Base-by-base conservation (phyloP, 2,329 filamentous ascomycete species). In the Penicillium sumatraense region DNA sequence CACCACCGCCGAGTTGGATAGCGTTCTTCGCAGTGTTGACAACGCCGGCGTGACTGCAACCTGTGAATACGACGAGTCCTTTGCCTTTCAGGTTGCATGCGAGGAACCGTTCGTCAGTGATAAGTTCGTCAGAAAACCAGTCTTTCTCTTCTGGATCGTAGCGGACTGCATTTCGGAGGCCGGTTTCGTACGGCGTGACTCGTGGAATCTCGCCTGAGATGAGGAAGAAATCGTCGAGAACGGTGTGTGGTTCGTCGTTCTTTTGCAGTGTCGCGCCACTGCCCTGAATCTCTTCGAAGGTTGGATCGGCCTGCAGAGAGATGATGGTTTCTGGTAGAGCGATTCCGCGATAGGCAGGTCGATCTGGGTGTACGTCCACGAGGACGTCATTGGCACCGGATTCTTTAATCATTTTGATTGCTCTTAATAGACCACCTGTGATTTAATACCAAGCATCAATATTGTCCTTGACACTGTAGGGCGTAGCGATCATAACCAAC, bases 21-120 rank as follows among this genome's bases (percentile, higher is more conserved):
- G 81, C 80, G 61, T 83, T 76, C 36, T 72, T 75, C 1, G 75
- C 70, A 2, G 78, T 75, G 60, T 85, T 85, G 50, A 84, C 77
- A 7, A 84, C 78, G 0, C 82, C 82, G 0, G 81, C 80, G 53
- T 85, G 82, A 59, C 79, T 81, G 68, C 82, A 85, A 10, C 81
- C 82, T 0, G 81, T 83, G 62, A 85, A 82, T 18, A 84, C 71
- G 2, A 85, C 78, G 2, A 84, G 72, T 0, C 82, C 82, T 57
- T 79, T 80, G 11, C 70, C 80, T 70, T 80, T 83, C 18, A 84
- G 63, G 51, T 80, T 79, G 59, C 80, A 83, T 64, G 80, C 76
- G n/a, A 84, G 70, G 40, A 83, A 78, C 10, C 82, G 73, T 62
- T 85, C 82, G 53, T 85, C 81, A 6, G 67, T 57, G 55, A 84